Evolutionary conservation across 2,329 filamentous ascomycete species (phyloP).

Genomic region (Penicillium italicum): DNA sequence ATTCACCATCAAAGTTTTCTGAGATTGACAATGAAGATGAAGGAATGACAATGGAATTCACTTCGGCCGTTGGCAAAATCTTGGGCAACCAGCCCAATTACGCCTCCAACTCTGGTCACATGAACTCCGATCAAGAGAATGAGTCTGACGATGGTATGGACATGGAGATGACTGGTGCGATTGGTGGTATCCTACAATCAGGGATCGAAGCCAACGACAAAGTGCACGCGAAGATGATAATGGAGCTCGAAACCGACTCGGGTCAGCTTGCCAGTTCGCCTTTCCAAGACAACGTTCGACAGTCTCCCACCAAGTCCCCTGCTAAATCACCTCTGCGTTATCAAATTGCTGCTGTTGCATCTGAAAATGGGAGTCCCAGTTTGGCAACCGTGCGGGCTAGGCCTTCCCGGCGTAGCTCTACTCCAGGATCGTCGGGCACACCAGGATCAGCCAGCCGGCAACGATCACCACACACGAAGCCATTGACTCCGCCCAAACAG

Average conservation of each 20-base stretch:
- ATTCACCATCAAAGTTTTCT: constrained; percentile 17
- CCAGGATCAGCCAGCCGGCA: constrained; percentile 40
- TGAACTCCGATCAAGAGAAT: constrained; percentile 27
- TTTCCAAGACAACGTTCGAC: constrained; percentile 39
- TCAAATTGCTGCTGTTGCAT: constrained; percentile 42
- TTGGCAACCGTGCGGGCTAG: constrained; percentile 51
- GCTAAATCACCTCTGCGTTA: constrained; percentile 25
- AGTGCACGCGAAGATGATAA: constrained; percentile 52
- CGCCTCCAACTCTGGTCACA: constrained; percentile 19
- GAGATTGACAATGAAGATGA: constrained; percentile 35
- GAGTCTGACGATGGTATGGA: constrained; percentile 33
- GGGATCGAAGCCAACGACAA: constrained; percentile 41
- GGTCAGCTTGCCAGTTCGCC: constrained; percentile 47
- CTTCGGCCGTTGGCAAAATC: constrained; percentile 44
- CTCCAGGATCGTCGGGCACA: constrained; percentile 43
- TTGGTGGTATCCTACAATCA: constrained; percentile 52
- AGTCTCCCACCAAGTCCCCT: constrained; percentile 28
- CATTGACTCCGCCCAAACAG: constrained; percentile 39
- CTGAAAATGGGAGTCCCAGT: constrained; percentile 54
- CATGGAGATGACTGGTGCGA: constrained; percentile 60
- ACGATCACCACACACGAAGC: constrained; percentile 40
- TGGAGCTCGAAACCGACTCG: constrained; percentile 58
- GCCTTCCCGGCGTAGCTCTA: constrained; percentile 48
- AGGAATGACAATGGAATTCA: constrained; percentile 50
- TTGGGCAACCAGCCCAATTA: constrained; percentile 27